A percentile compares a stretch with the other conserved stretches of the same genome.
Evolutionary conservation across 306 rosid genomes (phyloP).

Genomic region (Glycine soja): DNA sequence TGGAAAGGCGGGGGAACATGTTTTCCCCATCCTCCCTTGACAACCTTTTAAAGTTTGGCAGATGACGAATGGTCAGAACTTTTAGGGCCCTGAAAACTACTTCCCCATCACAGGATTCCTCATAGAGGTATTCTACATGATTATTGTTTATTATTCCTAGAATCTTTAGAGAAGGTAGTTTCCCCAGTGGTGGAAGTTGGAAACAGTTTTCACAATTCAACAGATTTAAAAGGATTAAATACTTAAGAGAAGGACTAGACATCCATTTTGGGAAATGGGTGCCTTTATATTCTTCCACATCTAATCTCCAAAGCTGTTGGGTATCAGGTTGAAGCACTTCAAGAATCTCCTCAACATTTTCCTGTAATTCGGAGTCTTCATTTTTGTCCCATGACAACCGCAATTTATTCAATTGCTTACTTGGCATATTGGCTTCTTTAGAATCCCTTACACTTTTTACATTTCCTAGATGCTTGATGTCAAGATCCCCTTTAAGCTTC

Average conservation of each 20-base stretch:
- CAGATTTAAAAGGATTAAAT: too few species aligned
- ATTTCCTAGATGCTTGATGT: background rate
- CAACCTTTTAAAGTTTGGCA: background rate
- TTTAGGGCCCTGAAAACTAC: background rate
- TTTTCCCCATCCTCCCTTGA: background rate
- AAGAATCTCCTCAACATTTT: background rate
- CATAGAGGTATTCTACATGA: background rate
- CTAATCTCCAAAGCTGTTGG: background rate
- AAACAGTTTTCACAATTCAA: background rate
- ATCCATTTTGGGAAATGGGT: background rate
- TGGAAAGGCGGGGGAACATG: background rate
- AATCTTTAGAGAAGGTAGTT: background rate
- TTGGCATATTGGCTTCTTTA: background rate
- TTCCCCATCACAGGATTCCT: background rate
- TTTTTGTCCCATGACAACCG: background rate
- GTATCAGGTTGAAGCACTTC: background rate
- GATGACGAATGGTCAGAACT: too few species aligned
- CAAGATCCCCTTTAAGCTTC: background rate
- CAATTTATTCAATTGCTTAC: background rate
- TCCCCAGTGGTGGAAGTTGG: background rate
- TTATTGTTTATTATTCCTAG: too few species aligned
- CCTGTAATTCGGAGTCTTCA: background rate
- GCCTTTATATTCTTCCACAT: background rate
- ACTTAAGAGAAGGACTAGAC: background rate
- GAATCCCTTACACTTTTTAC: background rate